phyloP scores from a whole-genome alignment of 306 rosid genomes.

The Fragaria nilgerrensis region DNA sequence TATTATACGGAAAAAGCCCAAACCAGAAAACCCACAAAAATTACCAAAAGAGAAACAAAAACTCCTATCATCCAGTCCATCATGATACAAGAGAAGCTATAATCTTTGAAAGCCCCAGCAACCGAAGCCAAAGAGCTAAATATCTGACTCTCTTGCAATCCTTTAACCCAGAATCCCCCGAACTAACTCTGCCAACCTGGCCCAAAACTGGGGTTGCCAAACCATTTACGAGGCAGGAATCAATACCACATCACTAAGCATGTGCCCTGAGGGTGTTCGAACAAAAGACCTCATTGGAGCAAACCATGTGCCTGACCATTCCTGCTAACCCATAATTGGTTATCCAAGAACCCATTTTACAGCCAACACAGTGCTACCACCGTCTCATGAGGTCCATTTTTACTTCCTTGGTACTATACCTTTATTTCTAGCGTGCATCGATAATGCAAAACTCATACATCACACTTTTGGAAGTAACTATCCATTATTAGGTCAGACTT shows the following conservation, averaged over 20 bases:
- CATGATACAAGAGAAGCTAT: neutral
- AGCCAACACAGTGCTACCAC: neutral
- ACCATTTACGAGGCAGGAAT: neutral
- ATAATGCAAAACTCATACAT: neutral
- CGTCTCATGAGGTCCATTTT: neutral
- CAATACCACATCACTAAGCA: neutral
- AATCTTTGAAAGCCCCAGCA: neutral
- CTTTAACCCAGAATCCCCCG: neutral
- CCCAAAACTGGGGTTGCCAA: neutral
- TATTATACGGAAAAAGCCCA: neutral
- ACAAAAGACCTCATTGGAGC: neutral
- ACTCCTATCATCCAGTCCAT: neutral
- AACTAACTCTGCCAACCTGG: neutral
- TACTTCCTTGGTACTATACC: neutral
- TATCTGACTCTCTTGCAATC: neutral
- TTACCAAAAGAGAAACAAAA: neutral
- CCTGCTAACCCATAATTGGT: neutral
- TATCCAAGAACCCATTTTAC: neutral
- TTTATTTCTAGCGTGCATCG: neutral
- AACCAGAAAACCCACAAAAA: neutral
- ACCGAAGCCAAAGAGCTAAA: neutral
- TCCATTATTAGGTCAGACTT: too few species aligned
- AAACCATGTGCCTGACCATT: neutral
- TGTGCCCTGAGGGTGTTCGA: neutral
- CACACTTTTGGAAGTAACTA: neutral